Evolutionary conservation across 2,329 filamentous ascomycete species (phyloP).

Genomic region (Neonectria sp.): DNA sequence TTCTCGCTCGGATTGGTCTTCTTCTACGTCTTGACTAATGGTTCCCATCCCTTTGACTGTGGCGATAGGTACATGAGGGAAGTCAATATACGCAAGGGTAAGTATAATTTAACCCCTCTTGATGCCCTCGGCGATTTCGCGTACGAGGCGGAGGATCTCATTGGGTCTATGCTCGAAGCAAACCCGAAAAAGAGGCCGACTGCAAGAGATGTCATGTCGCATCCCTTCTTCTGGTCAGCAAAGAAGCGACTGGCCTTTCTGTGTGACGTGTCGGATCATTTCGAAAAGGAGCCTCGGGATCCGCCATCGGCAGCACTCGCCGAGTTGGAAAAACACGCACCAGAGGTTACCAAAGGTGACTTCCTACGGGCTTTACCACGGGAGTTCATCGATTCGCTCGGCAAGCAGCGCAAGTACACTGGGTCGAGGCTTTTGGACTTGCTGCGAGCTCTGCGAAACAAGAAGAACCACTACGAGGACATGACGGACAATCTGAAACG

Average conservation of each 20-base stretch:
- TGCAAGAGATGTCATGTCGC: conserved; percentile 85
- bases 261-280: conserved; percentile 97
- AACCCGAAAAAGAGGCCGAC: conserved; percentile 75
- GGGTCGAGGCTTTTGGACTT: conserved; percentile 88
- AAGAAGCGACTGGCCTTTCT: conserved; percentile 93
- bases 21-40: conserved; percentile 97
- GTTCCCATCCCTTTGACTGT: conserved; percentile 93
- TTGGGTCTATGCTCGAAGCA: conserved; percentile 80
- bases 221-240: conserved; percentile 96
- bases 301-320: conserved; percentile 79
- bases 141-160: conserved; percentile 89
- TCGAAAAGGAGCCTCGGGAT: conserved; percentile 91
- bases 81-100: conserved; percentile 95
- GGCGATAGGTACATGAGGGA: conserved; percentile 96
- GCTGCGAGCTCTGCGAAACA: conserved; percentile 90
- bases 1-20: conserved; percentile 98
- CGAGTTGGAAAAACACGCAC: conserved; percentile 69
- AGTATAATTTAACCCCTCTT: conserved; percentile 79
- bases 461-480: conserved; percentile 98
- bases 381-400: conserved; percentile 89
- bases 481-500: conserved; percentile 85
- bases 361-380: conserved; percentile 84
- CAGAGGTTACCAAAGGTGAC: conserved; percentile 74
- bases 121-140: conserved; percentile 86
- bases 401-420: conserved; percentile 96